These are phyloP conservation scores for Hanseniaspora mollemarum DNA, from an alignment of 805 yeast species.

Conservation along the genomic window DNA sequence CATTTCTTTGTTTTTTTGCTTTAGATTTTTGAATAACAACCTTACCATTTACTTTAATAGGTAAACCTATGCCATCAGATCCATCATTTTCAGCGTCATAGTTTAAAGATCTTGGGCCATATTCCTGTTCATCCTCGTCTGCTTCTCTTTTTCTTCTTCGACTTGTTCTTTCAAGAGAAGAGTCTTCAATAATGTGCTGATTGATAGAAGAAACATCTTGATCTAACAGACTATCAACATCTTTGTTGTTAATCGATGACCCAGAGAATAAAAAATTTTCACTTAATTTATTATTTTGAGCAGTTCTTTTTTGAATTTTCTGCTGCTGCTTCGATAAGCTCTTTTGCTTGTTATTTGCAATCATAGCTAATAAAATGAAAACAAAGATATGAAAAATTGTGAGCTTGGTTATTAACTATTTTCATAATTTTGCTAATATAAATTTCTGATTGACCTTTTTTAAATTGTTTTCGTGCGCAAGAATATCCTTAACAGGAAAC, in stretches of 20 bases:
- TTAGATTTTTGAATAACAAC: constrained; percentile 39
- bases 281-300: constrained; percentile 24
- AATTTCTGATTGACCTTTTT: background rate
- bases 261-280: constrained; percentile 25
- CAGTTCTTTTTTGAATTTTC: constrained; percentile 25
- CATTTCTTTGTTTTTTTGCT: constrained; percentile 19
- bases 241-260: constrained; percentile 19
- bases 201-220: constrained; percentile 20
- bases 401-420: no score
- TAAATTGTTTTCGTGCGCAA: no score
- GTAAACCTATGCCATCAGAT: constrained; percentile 53
- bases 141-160: constrained; percentile 21
- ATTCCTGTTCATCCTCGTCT: constrained; percentile 71
- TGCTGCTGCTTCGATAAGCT: constrained; percentile 20
- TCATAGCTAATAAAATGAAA: background rate
- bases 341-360: background rate
- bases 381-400: constrained; percentile 9
- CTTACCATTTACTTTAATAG: constrained; percentile 67
- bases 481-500: no score
- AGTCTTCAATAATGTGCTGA: constrained; percentile 16
- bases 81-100: constrained; percentile 33
- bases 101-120: constrained; percentile 61
- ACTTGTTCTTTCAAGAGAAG: background rate
- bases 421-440: no score
- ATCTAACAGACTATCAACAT: background rate